Percentiles rank a stretch among this genome's conserved stretches.
These are phyloP conservation scores for Fusarium newnesense DNA, from an alignment of 2,329 filamentous ascomycete genomes.

Conservation along the genomic window DNA sequence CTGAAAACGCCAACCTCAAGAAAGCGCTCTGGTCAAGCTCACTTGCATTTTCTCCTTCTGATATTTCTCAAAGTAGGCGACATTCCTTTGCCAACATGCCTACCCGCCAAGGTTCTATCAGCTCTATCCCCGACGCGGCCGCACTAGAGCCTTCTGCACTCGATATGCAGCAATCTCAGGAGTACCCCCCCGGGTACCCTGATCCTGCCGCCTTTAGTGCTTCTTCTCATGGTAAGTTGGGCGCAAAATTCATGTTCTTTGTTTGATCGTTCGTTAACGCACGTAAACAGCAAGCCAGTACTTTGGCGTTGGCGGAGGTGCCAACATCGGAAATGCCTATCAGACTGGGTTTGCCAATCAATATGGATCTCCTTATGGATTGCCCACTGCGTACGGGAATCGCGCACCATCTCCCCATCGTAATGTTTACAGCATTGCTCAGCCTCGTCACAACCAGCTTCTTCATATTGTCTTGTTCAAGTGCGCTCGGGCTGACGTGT, in stretches of 20 bases:
- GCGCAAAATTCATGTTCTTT: not conserved
- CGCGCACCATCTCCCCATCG: conserved; percentile 70
- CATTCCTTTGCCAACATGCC: conserved; percentile 82
- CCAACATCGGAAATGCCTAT: conserved; percentile 40
- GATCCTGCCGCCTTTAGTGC: conserved; percentile 53
- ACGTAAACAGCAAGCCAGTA: conserved; percentile 34
- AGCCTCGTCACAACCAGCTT: conserved; percentile 73
- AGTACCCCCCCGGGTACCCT: conserved; percentile 54
- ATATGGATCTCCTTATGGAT: conserved; percentile 59
- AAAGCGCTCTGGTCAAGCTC: conserved; percentile 78
- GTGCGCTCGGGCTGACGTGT: conserved; percentile 92
- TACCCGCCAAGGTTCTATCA: conserved; percentile 71
- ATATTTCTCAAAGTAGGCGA: conserved; percentile 77
- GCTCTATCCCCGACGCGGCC: conserved; percentile 65
- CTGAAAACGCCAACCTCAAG: conserved; percentile 68
- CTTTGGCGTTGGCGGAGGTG: conserved; percentile 42
- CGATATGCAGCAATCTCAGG: conserved; percentile 57
- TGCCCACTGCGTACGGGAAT: conserved; percentile 57
- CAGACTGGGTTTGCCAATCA: conserved; percentile 49
- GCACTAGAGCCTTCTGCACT: conserved; percentile 58
- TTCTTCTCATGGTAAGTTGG: conserved; percentile 54
- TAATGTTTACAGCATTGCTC: conserved; percentile 68
- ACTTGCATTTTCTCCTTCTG: conserved; percentile 71
- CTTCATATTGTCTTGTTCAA: conserved; percentile 97
- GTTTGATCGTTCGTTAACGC: conserved; percentile 1